Evolutionary conservation across 2,329 filamentous ascomycete genomes (phyloP).

Genomic region (Aspergillus latus): DNA sequence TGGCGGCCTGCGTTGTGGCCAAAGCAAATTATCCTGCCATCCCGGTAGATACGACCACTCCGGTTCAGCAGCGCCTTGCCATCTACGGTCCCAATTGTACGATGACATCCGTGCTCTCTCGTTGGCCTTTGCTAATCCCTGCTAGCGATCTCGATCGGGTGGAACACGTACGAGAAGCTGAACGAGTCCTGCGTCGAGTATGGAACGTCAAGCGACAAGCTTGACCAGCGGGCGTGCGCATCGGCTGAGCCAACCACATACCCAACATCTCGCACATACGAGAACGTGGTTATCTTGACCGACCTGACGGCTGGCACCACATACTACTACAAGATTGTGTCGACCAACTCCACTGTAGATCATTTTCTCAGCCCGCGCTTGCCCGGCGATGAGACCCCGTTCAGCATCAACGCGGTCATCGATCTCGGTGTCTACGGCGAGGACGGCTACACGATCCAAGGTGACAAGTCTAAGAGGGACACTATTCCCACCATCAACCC

Average conservation of each 20-base stretch:
- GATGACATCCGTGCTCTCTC: conserved; percentile 10
- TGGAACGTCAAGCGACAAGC: conserved; percentile 44
- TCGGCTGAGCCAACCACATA: conserved; percentile 50
- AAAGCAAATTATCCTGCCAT: conserved; percentile 46
- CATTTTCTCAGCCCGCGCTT: conserved; percentile 56
- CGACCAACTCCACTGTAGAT: conserved; percentile 55
- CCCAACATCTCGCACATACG: conserved; percentile 55
- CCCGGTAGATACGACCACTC: conserved; percentile 53
- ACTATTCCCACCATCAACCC: conserved; percentile 52
- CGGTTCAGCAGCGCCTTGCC: conserved; percentile 55
- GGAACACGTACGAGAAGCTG: conserved; percentile 57
- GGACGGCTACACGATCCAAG: conserved; percentile 53
- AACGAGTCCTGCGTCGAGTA: conserved; percentile 53
- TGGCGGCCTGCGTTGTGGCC: conserved; percentile 27
- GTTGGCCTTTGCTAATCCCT: background rate
- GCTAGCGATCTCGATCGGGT: conserved; percentile 54
- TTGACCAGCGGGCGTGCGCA: conserved; percentile 48
- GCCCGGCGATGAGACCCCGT: conserved; percentile 57
- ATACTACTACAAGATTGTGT: conserved; percentile 62
- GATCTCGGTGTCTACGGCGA: conserved; percentile 57
- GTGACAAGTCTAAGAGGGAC: conserved; percentile 49
- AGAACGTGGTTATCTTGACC: conserved; percentile 51
- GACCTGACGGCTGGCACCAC: conserved; percentile 53
- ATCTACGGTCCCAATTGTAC: conserved; percentile 52
- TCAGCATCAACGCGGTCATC: conserved; percentile 54